Conservation (phyloP, 164 flowering plant genomes). For the Annona cherimola region DNA sequence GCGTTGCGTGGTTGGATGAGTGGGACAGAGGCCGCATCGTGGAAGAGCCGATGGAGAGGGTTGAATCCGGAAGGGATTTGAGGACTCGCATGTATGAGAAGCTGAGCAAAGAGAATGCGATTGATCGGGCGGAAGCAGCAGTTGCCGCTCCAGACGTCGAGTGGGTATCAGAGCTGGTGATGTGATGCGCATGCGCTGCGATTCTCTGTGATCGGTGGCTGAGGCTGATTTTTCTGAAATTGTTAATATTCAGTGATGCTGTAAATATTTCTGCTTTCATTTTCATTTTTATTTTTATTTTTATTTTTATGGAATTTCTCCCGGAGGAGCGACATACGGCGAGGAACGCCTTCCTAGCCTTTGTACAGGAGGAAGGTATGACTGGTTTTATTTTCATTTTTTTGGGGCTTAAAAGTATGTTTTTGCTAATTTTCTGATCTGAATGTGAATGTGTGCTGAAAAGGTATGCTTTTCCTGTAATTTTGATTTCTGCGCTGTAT, state of each 20-base stretch:
- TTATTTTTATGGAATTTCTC: too few species aligned
- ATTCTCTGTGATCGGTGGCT: neutral
- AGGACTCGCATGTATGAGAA: constrained; percentile 56
- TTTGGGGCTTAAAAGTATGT: too few species aligned
- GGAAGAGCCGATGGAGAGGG: constrained; percentile 69
- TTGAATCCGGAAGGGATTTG: constrained; percentile 64
- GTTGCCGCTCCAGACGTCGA: constrained; percentile 55
- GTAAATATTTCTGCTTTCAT: neutral
- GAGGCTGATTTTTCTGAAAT: neutral
- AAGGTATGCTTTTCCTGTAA: too few species aligned
- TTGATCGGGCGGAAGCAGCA: constrained; percentile 19
- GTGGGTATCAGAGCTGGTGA: constrained; percentile 72
- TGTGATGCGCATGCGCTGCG: constrained; percentile 30
- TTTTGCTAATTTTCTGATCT: neutral
- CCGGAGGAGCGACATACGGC: neutral
- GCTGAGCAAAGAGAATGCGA: constrained; percentile 60
- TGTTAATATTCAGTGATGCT: neutral
- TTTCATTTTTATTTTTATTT: too few species aligned
- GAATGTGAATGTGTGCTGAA: neutral
- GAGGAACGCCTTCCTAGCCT: neutral
- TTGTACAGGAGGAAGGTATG: too few species aligned
- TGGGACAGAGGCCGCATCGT: constrained; percentile 18
- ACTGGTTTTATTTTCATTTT: neutral
- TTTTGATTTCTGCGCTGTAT: too few species aligned
- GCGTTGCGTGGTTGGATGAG: constrained; percentile 11